These are phyloP conservation scores for Bryoglossum gracile DNA, from an alignment of 495 filamentous ascomycete genomes.

Conservation along the genomic window DNA sequence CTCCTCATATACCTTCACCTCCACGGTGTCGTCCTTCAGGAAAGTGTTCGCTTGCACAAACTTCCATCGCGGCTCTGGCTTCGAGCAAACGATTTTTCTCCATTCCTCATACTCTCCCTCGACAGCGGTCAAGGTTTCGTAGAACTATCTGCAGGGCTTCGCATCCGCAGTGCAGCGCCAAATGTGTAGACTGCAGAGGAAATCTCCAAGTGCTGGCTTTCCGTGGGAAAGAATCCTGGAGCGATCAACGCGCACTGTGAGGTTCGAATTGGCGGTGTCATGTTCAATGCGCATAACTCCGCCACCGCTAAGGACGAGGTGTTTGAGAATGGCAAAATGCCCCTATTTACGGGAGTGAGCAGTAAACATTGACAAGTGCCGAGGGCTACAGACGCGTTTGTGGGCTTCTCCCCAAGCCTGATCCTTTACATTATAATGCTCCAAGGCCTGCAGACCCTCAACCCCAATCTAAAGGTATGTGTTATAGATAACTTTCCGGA, in stretches of 20 bases:
- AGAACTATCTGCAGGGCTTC: background rate
- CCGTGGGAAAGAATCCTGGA: background rate
- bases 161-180: background rate
- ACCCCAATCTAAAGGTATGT: background rate
- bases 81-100: background rate
- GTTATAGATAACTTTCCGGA: background rate
- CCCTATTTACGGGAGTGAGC: background rate
- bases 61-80: background rate
- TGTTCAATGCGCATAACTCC: background rate
- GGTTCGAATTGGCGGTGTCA: background rate
- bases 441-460: background rate
- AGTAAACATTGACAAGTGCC: background rate
- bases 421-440: background rate
- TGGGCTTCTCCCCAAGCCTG: background rate
- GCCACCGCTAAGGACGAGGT: background rate
- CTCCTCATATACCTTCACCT: background rate
- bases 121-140: background rate
- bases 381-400: background rate
- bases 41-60: slow-evolving; percentile 4
- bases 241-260: background rate
- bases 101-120: background rate
- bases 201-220: background rate
- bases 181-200: background rate
- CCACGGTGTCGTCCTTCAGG: background rate
- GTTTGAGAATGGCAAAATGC: background rate